Base-by-base conservation (phyloP, 495 filamentous ascomycete genomes). In the Recurvomyces mirabilis region DNA sequence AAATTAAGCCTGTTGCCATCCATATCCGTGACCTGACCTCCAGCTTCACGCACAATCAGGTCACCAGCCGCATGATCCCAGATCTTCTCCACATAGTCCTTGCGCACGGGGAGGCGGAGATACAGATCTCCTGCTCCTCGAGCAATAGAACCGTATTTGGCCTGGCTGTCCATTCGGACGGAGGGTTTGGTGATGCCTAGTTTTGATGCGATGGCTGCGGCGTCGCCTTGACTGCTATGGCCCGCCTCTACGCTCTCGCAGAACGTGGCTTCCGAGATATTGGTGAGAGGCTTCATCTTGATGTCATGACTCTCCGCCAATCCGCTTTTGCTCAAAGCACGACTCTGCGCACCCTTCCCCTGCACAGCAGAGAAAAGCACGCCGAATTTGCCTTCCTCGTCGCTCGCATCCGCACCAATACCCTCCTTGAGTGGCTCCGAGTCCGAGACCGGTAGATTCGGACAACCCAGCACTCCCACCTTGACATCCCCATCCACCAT, bases 61-160 rank as follows among this genome's bases (percentile, higher is more conserved):
- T 93, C 87, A 25, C 91, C 91, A n/a, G 86, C 89, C 23, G 89
- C 93, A 65, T 99, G 91, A 60, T 99, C 91, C 91, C 91, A 99
- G 52, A 99, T 96, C 73, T 99, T 99, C 72, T 99, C 91, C 66
- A 93, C 77, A 64, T 96, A 99, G 19, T 79, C 77, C 57, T 78
- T 79, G 54, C 73, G 79, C 11, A 81, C 78, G 14, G 93, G 91
- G 22, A 99, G 66, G 38, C 91, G 73, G 52, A 98, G 68, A 62
- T 96, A 96, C 51, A 99, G 77, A 56, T 99, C 93, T 32, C 87
- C 91, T 5, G 88, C 87, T 19, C 91, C 91, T 47, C 91, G 70
- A n/a, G 93, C 88, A 59, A 99, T 88, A 2, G 82, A 87, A 34
- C 79, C 89, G 60, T 99, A 99, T 63, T 99, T 99, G 42, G 91